These are phyloP conservation scores for Wickerhamomyces sp. DNA, from an alignment of 1,139 yeast species.

Conservation along the genomic window DNA sequence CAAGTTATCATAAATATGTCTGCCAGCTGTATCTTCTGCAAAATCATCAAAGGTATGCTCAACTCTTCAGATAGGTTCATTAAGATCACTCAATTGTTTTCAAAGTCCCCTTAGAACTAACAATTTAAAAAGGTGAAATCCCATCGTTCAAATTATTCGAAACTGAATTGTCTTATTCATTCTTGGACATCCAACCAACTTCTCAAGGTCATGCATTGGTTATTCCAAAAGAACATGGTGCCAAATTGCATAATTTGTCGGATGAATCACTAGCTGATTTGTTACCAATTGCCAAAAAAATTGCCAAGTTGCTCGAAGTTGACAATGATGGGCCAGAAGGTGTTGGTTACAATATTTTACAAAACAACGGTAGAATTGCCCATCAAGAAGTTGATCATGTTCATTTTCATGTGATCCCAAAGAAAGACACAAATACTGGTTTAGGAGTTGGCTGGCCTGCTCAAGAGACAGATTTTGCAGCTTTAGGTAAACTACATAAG, in stretches of 20 bases:
- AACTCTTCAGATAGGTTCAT: too few relatives aligned
- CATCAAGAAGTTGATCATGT: conserved; percentile 95
- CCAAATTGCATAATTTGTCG: conserved; percentile 83
- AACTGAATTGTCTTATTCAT: conserved; percentile 73
- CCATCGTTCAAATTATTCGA: conserved; percentile 87
- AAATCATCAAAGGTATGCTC: conserved; percentile 66
- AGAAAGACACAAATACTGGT: conserved; percentile 65
- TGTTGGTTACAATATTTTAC: conserved; percentile 80
- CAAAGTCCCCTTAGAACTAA: background rate
- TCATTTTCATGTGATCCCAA: conserved; percentile 94
- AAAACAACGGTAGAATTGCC: conserved; percentile 90
- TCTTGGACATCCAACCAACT: conserved; percentile 89
- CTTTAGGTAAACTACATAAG: conserved; percentile 61
- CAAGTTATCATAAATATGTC: conserved; percentile 24
- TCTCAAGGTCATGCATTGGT: conserved; percentile 82
- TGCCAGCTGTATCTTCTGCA: conserved; percentile 82
- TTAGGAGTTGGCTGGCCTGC: conserved; percentile 91
- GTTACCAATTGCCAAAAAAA: conserved; percentile 80
- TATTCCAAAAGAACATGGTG: conserved; percentile 91
- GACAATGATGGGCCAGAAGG: conserved; percentile 65
- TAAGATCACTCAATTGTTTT: conserved; percentile 18
- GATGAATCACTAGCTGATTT: conserved; percentile 84
- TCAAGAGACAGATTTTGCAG: conserved; percentile 66
- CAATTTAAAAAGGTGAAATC: conserved; percentile 56
- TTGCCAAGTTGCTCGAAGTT: conserved; percentile 64